Evolutionary conservation across 768 basidiomycete genomes (phyloP).

Genomic region (Mycena olivaceomarginata): DNA sequence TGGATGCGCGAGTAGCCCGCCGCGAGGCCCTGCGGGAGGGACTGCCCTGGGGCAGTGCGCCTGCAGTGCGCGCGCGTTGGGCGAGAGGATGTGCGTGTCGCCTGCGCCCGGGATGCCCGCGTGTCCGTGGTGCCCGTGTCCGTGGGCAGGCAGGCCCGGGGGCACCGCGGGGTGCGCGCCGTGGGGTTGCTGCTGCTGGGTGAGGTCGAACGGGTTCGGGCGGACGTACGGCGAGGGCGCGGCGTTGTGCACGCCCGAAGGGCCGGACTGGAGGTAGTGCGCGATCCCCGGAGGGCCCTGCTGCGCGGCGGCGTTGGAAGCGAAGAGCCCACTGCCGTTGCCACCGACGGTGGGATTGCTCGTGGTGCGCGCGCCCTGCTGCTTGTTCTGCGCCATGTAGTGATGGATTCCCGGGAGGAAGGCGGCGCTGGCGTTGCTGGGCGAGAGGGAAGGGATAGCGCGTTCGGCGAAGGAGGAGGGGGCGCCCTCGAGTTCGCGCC

Average conservation of each 20-base stretch:
- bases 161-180: constrained; percentile 5
- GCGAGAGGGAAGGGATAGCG: constrained; percentile 58
- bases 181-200: constrained; percentile 57
- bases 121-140: constrained; percentile 29
- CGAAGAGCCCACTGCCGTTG: constrained; percentile 8
- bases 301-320: constrained; percentile 33
- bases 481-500: constrained; percentile 30
- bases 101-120: constrained; percentile 70
- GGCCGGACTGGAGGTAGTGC: constrained; percentile 41
- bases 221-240: constrained; percentile 57
- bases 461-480: constrained; percentile 52
- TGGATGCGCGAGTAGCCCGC: constrained; percentile 95
- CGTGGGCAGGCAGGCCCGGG: constrained; percentile 13
- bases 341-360: constrained; percentile 35
- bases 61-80: constrained; percentile 87
- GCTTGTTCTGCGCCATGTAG: constrained; percentile 63
- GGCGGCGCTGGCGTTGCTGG: constrained; percentile 88
- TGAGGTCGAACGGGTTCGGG: constrained; percentile 68
- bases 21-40: constrained; percentile 93
- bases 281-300: constrained; percentile 37
- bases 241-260: constrained; percentile 50
- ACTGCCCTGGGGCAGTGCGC: constrained; percentile 94
- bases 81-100: constrained; percentile 68
- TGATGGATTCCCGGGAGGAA: constrained; percentile 86
- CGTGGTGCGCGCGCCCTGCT: constrained; percentile 58